Conservation (phyloP, 2,329 filamentous ascomycete genomes). For the Penicillium italicum region DNA sequence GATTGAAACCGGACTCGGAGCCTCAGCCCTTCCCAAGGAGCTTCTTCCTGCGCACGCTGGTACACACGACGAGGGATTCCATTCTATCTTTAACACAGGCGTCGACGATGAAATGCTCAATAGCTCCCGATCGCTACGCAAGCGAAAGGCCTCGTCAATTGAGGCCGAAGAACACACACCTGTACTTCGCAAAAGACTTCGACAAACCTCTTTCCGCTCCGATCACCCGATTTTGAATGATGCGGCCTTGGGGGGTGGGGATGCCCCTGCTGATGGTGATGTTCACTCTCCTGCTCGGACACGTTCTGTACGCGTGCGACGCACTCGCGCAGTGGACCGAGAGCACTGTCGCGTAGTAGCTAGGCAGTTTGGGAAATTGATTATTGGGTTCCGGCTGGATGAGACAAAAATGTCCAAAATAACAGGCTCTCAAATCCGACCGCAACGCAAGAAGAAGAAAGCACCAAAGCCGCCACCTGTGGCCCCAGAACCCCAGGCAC, state of each 20-base stretch:
- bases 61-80: slow-evolving; percentile 63
- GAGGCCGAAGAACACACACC: slow-evolving; percentile 50
- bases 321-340: slow-evolving; percentile 47
- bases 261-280: slow-evolving; percentile 11
- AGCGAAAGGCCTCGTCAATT: slow-evolving; percentile 75
- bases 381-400: slow-evolving; percentile 59
- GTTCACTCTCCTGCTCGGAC: slow-evolving; percentile 35
- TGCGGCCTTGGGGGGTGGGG: slow-evolving; percentile 18
- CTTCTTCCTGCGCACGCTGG: slow-evolving; percentile 67
- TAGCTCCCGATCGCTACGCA: slow-evolving; percentile 72
- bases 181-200: slow-evolving; percentile 49
- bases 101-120: slow-evolving; percentile 71
- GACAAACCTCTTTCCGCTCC: slow-evolving; percentile 30
- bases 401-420: slow-evolving; percentile 60
- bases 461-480: slow-evolving; percentile 42
- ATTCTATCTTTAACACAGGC: slow-evolving; percentile 72
- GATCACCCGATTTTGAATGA: slow-evolving; percentile 24
- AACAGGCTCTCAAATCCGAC: slow-evolving; percentile 56
- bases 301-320: slow-evolving; percentile 61
- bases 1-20: slow-evolving; percentile 53
- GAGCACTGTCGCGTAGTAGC: slow-evolving; percentile 40
- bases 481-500: slow-evolving; percentile 48
- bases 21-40: slow-evolving; percentile 66
- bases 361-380: slow-evolving; percentile 46
- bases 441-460: slow-evolving; percentile 52